Percentiles rank a stretch among this genome's conserved stretches.
Conservation (phyloP, 129 eudicot species). For the Calendula officinalis region DNA sequence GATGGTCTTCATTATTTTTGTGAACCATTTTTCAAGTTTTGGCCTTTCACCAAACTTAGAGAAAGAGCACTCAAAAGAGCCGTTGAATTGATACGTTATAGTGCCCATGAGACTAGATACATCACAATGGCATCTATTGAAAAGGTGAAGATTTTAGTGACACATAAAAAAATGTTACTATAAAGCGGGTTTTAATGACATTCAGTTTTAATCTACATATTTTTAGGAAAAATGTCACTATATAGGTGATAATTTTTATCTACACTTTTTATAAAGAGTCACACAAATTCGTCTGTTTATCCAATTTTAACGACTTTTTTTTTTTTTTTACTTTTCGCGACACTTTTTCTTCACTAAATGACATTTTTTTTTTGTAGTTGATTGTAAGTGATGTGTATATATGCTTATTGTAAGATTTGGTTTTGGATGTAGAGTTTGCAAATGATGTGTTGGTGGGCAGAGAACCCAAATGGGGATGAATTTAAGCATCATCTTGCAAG, state of each 20-base stretch:
- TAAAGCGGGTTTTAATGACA: too few relatives aligned
- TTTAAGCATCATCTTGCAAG: conserved; percentile 25
- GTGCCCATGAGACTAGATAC: conserved; percentile 54
- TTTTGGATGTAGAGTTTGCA: conserved; percentile 46
- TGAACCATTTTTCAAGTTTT: conserved; percentile 54
- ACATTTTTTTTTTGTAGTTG: too few relatives aligned
- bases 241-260: too few relatives aligned
- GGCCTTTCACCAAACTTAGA: conserved; percentile 61
- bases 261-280: too few relatives aligned
- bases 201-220: too few relatives aligned
- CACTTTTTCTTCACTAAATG: background rate
- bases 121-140: conserved; percentile 57
- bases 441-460: conserved; percentile 9
- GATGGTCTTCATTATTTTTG: conserved; percentile 31
- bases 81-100: conserved; percentile 49
- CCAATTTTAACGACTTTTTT: too few relatives aligned
- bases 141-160: conserved; percentile 34
- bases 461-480: conserved; percentile 55
- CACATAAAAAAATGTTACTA: too few relatives aligned
- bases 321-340: too few relatives aligned
- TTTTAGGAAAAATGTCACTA: too few relatives aligned
- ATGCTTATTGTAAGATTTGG: too few relatives aligned
- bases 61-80: conserved; percentile 46
- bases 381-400: too few relatives aligned
- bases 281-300: too few relatives aligned